These are phyloP conservation scores for Hyparrhenia diplandra DNA, from an alignment of 176 grass and related monocot species.

Conservation along the genomic window DNA sequence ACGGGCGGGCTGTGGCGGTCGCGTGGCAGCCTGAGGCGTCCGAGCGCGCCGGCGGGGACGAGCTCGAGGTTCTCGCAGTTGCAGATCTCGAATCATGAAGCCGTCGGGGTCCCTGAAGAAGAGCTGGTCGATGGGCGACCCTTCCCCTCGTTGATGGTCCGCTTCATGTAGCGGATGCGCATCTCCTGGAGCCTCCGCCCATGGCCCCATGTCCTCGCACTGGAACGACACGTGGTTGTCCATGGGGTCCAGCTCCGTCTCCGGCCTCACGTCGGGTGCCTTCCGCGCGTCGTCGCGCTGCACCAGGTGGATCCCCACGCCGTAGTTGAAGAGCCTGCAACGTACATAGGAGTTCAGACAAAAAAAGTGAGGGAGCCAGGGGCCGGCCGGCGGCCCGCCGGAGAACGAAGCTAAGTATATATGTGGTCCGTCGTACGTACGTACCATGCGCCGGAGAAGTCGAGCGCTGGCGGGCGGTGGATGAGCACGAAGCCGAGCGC, in stretches of 20 bases:
- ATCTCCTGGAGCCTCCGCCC: slow-evolving; percentile 56
- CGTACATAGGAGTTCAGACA: background rate
- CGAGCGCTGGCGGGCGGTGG: slow-evolving; percentile 56
- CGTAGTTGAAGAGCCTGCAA: slow-evolving; percentile 76
- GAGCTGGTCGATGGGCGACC: slow-evolving; percentile 60
- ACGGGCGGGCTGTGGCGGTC: slow-evolving; percentile 50
- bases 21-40: slow-evolving; percentile 49
- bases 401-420: background rate
- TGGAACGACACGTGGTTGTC: slow-evolving; percentile 84
- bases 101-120: slow-evolving; percentile 80
- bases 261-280: slow-evolving; percentile 33
- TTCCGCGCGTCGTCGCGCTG: slow-evolving; percentile 36
- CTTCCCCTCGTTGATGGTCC: slow-evolving; percentile 73
- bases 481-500: slow-evolving; percentile 68
- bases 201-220: slow-evolving; percentile 62
- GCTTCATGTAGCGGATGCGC: slow-evolving; percentile 48
- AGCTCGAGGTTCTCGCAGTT: slow-evolving; percentile 86
- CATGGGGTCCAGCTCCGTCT: slow-evolving; percentile 50
- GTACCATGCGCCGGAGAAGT: slow-evolving; percentile 76
- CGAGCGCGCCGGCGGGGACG: slow-evolving; percentile 48
- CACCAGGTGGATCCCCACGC: slow-evolving; percentile 64
- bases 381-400: too few species aligned
- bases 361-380: too few species aligned
- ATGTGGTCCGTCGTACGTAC: background rate
- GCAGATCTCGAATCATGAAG: slow-evolving; percentile 87